Evolutionary conservation across 768 basidiomycete species (phyloP), one percentile per base, ranked within the genome.

Genomic region (Rhodosporidiobolus odoratus): DNA sequence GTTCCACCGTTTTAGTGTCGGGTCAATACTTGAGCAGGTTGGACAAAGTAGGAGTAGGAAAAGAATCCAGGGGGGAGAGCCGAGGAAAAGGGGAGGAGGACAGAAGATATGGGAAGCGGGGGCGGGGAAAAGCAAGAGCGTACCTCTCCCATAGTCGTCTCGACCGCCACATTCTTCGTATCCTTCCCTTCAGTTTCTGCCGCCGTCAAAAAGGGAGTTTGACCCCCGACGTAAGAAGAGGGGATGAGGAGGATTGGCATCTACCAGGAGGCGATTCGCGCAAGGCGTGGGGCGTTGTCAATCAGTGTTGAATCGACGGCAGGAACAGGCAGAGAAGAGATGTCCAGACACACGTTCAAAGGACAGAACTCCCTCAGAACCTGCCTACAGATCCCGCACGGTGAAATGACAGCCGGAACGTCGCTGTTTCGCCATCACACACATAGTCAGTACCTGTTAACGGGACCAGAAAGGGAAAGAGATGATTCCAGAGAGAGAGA

Each of bases 371-470:
- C 92, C 9, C 74, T 47, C 40, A 77, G 61, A 64, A 96, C 85
- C 78, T 97, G 94, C 13, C 95, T 88, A 76, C 94, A 99, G 57
- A 94, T 87, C 3, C 95, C 95, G 79, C 96, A 98, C 0, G 95
- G 95, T 2, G 92, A 89, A 57, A 89, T 81, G 0, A 87, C 78
- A 0, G 82, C 77, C 0, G 84, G 76, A 4, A 94, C 86, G 72
- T 95, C 89, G 27, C 91, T 93, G 76, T 30, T 37, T 48, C 27
- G 30, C 15, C 1, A 30, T 21, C 45, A 16, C 27, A 19, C 2
- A 5, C 16, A 27, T 34, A 25, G 8, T 21, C 7, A 25, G 16
- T 23, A 4, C 4, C 35, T 10, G 32, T 21, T 0, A 38, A 47
- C 34, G 58, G 34, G 58, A 50, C 32, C 32, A 23, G 15, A 40